Evolutionary conservation across 2,329 filamentous ascomycete species (phyloP).

Genomic region (Rhinocladiella mackenziei): DNA sequence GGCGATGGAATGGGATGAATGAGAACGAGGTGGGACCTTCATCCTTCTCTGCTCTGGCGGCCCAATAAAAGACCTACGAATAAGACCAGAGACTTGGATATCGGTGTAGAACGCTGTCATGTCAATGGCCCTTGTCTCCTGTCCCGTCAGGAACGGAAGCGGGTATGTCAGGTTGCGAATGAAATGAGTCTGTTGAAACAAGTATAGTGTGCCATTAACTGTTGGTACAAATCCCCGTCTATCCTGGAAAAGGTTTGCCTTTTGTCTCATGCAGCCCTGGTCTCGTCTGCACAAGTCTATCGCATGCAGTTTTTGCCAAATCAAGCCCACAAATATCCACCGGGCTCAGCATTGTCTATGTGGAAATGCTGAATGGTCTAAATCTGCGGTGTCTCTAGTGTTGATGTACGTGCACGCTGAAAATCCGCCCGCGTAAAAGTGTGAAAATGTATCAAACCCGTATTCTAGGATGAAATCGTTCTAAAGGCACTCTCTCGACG

Average conservation of each 20-base stretch:
- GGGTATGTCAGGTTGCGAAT: not conserved
- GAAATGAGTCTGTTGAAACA: not conserved
- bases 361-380: constrained; percentile 6
- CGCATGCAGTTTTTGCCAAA: constrained; percentile 5
- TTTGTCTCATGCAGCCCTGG: too few relatives aligned
- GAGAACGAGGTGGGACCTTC: too few relatives aligned
- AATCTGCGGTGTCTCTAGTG: constrained; percentile 6
- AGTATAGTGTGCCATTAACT: constrained; percentile 17
- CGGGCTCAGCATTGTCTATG: constrained; percentile 9
- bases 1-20: too few relatives aligned
- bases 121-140: not conserved
- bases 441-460: constrained; percentile 10
- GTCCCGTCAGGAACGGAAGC: not conserved
- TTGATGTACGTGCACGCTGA: constrained; percentile 7
- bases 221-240: constrained; percentile 19
- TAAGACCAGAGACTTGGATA: too few relatives aligned
- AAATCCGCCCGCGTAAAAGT: constrained; percentile 5
- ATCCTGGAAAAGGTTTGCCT: too few relatives aligned
- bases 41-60: too few relatives aligned
- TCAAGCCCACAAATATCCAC: too few relatives aligned
- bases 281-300: constrained; percentile 13
- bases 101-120: too few relatives aligned
- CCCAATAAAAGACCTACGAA: too few relatives aligned
- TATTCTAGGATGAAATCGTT: constrained; percentile 6
- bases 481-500: not conserved